Evolutionary conservation across 305 asterid species (phyloP).

Genomic region (Stenogyne calaminthoides): DNA sequence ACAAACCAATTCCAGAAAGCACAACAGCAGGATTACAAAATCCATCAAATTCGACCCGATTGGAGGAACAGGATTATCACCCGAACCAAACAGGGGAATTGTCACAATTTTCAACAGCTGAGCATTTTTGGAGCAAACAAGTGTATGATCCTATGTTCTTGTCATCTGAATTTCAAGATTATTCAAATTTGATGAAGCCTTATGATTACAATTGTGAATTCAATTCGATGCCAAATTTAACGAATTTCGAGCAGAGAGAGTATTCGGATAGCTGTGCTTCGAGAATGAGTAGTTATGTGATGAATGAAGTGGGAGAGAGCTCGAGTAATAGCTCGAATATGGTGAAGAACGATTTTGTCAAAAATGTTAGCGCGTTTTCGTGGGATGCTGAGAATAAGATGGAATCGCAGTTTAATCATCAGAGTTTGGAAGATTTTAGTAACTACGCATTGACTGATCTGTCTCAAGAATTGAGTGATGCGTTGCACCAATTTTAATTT

Average conservation of each 20-base stretch:
- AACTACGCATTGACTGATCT: constrained; percentile 36
- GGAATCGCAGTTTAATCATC: constrained; percentile 30
- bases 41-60: neutral
- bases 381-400: constrained; percentile 42
- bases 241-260: constrained; percentile 29
- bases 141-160: constrained; percentile 49
- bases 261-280: constrained; percentile 26
- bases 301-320: constrained; percentile 31
- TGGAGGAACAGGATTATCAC: neutral
- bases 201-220: constrained; percentile 34
- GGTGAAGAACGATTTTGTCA: constrained; percentile 1
- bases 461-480: constrained; percentile 40
- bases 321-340: constrained; percentile 44
- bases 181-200: constrained; percentile 23
- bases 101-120: constrained; percentile 21
- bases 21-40: constrained; percentile 2
- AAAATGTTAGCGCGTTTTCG: constrained; percentile 30
- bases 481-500: constrained; percentile 45
- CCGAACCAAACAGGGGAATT: constrained; percentile 21
- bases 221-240: constrained; percentile 44
- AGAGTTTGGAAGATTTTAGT: constrained; percentile 35
- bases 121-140: constrained; percentile 35
- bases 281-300: neutral
- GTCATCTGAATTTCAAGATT: constrained; percentile 45
- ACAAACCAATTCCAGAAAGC: constrained; percentile 42